Base-by-base conservation (phyloP, 2,329 filamentous ascomycete genomes). In the Penicillium brasilianum region DNA sequence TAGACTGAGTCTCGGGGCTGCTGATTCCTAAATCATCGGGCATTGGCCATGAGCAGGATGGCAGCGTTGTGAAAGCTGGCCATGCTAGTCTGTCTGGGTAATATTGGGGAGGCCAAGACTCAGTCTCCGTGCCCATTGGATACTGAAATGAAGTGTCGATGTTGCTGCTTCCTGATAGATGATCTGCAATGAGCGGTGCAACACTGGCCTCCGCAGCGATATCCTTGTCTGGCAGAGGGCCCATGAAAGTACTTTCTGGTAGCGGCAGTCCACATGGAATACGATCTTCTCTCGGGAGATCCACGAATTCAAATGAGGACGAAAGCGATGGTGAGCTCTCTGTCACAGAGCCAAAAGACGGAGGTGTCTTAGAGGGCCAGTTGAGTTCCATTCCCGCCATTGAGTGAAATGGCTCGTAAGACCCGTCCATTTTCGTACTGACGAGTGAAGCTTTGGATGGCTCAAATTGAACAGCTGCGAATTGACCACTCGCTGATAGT, bases 261-360 rank as follows among this genome's bases (percentile, higher is more conserved):
- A 44, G 37, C 7, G 52, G 36, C 10, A 41, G 37, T 16, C 39
- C 36, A 7, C 18, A 44, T 5, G n/a, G 22, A 14, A 44, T 11
- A 16, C 46, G 11, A 2, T 61, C 49, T 0, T 61, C 54, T 20
- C 32, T 34, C 28, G 55, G 18, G 0, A 20, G 1, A 11, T 58
- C 58, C 9, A 50, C 14, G 2, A 60, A 37, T 1, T 46, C 61
- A 22, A 63, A 64, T 1, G 60, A 60, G 1, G 65, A 62, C 8
- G 55, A 57, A 1, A 62, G 41, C 8, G 63, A 66, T 11, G 63
- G 50, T 0, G 54, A 55, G 0, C 65, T 61, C 1, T 67, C 63
- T 5, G 32, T 51, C 9, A 53, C 50, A 1, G 54, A 46, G 9
- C 62, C 53, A 6, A 68, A 65, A 0, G 59, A 60, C 9, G 67